Conservation (phyloP, 1,284 basidiomycete species). For the Chalciporus sp. region DNA sequence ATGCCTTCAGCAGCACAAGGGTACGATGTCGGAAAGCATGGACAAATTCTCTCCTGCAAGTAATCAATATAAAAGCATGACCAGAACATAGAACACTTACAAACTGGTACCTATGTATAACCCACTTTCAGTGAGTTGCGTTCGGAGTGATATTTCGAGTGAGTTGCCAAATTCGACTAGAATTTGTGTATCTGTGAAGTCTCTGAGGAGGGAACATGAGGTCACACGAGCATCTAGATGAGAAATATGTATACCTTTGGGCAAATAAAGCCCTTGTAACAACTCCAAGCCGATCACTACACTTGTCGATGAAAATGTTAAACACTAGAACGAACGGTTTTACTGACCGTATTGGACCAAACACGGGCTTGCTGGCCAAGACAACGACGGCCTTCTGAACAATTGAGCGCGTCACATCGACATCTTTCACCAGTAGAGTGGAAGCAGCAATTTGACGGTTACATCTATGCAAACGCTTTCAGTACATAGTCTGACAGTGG, state of each 20-base stretch:
- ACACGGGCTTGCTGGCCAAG: constrained; percentile 86
- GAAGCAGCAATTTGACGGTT: constrained; percentile 93
- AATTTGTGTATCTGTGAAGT: constrained; percentile 84
- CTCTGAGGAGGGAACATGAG: constrained; percentile 42
- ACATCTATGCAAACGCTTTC: constrained; percentile 56
- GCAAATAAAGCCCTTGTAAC: constrained; percentile 91
- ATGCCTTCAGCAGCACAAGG: constrained; percentile 90
- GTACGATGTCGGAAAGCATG: constrained; percentile 94
- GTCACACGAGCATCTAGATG: background rate
- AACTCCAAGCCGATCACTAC: constrained; percentile 91
- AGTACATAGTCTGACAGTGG: constrained; percentile 1
- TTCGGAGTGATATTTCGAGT: constrained; percentile 67
- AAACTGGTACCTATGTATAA: constrained; percentile 94
- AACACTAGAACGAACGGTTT: background rate
- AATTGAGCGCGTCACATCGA: constrained; percentile 92
- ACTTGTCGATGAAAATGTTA: constrained; percentile 15
- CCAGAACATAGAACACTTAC: constrained; percentile 40
- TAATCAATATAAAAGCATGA: constrained; percentile 1
- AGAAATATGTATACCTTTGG: constrained; percentile 53
- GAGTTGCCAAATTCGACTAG: constrained; percentile 82
- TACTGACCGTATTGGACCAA: constrained; percentile 78
- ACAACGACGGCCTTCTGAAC: constrained; percentile 99
- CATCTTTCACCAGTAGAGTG: constrained; percentile 77
- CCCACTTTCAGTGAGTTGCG: constrained; percentile 77
- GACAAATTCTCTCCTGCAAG: constrained; percentile 78